These are phyloP conservation scores for Colletotrichum coccodes DNA, from an alignment of 2,329 filamentous ascomycete species.

Conservation along the genomic window DNA sequence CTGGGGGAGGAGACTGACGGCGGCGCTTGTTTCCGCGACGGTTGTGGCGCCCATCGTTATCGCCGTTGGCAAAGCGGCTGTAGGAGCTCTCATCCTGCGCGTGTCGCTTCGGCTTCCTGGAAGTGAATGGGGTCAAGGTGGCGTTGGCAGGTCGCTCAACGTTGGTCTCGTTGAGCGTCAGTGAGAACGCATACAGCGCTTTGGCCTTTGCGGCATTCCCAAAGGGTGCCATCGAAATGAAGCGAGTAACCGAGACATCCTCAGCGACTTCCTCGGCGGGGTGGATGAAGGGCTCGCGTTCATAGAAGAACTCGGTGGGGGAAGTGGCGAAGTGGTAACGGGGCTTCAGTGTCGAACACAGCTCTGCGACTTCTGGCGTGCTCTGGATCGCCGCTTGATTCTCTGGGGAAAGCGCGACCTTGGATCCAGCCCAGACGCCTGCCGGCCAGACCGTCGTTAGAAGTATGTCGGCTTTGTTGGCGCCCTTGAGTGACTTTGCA, in stretches of 20 bases:
- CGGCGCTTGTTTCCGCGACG: constrained; percentile 56
- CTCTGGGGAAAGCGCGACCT: constrained; percentile 65
- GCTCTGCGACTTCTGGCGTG: constrained; percentile 78
- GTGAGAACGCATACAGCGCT: constrained; percentile 80
- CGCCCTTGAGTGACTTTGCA: constrained; percentile 78
- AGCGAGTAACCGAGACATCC: constrained; percentile 77
- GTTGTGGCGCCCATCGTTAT: constrained; percentile 51
- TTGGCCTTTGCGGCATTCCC: constrained; percentile 83
- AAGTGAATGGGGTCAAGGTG: constrained; percentile 79
- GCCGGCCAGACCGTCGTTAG: constrained; percentile 89
- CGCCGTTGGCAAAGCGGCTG: constrained; percentile 62
- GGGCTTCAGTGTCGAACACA: constrained; percentile 85
- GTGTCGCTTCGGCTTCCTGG: constrained; percentile 67
- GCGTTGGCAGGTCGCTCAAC: constrained; percentile 73
- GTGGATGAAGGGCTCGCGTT: constrained; percentile 93
- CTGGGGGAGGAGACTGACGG: constrained; percentile 66
- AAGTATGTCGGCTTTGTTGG: constrained; percentile 85
- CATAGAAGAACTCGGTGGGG: constrained; percentile 75
- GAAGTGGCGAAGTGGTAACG: constrained; percentile 88
- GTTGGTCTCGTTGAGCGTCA: constrained; percentile 72
- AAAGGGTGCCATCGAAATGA: constrained; percentile 87
- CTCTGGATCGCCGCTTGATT: constrained; percentile 60
- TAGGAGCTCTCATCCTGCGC: constrained; percentile 58
- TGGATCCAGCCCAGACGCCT: constrained; percentile 75
- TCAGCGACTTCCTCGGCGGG: constrained; percentile 57